Conservation (phyloP, 495 filamentous ascomycete genomes). For the Penicillium angulare region DNA sequence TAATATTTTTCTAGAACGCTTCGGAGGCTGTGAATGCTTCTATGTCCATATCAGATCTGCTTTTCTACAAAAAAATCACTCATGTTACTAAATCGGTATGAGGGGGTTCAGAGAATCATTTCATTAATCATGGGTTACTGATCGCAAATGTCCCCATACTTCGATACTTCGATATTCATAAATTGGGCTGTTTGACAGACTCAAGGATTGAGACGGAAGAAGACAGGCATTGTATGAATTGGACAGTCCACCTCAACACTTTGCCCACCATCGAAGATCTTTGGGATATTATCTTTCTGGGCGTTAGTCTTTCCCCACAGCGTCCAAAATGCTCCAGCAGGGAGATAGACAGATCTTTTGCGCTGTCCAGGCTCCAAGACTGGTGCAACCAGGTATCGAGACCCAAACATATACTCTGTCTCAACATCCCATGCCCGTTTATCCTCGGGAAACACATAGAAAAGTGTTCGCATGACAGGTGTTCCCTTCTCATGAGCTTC, state of each 20-base stretch:
- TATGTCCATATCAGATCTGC: no score
- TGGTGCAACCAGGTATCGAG: slow-evolving; percentile 52
- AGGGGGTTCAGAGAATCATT: no score
- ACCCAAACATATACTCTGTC: slow-evolving; percentile 55
- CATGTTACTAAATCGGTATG: no score
- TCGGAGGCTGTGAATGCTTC: no score
- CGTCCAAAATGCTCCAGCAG: slow-evolving; percentile 44
- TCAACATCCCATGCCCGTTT: slow-evolving; percentile 47
- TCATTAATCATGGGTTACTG: no score
- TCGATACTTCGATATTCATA: no score
- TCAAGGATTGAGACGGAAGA: slow-evolving; percentile 21
- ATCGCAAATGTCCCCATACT: no score
- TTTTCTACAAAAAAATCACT: no score
- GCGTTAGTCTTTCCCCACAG: slow-evolving; percentile 26
- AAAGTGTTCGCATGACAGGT: slow-evolving; percentile 55
- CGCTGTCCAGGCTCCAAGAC: slow-evolving; percentile 44
- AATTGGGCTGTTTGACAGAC: not conserved
- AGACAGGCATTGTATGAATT: slow-evolving; percentile 52
- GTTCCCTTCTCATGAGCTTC: slow-evolving; percentile 54
- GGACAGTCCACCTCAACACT: slow-evolving; percentile 44
- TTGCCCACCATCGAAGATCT: slow-evolving; percentile 31
- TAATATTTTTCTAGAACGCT: no score
- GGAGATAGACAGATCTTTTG: slow-evolving; percentile 45
- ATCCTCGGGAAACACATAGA: slow-evolving; percentile 57
- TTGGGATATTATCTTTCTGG: not conserved